Conservation (phyloP, 2,329 filamentous ascomycete genomes). For the Ilyonectria sp. region DNA sequence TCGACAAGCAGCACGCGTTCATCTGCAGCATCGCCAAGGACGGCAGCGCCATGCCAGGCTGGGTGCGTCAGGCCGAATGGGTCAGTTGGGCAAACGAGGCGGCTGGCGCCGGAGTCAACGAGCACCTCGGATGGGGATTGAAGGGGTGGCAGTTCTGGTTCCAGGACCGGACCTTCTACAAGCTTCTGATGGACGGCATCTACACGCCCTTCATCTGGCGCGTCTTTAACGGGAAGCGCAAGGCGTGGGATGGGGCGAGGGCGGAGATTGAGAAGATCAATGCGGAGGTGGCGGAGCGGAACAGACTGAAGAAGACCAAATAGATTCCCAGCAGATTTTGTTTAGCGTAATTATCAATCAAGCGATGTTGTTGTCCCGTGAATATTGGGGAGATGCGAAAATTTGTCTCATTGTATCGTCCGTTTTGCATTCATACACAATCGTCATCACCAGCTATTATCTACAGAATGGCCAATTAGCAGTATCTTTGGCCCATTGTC, state of each 20-base stretch:
- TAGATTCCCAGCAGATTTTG: conserved; percentile 8
- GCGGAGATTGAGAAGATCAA: conserved; percentile 54
- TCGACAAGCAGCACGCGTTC: conserved; percentile 54
- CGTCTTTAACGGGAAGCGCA: conserved; percentile 59
- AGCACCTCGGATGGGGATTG: conserved; percentile 59
- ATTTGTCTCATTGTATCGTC: neutral
- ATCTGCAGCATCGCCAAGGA: conserved; percentile 48
- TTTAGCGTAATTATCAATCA: neutral
- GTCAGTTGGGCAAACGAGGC: conserved; percentile 58
- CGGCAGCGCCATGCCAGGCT: conserved; percentile 45
- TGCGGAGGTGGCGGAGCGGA: conserved; percentile 32
- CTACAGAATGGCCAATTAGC: no score
- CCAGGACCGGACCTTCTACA: conserved; percentile 55
- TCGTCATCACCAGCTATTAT: no score
- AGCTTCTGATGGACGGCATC: conserved; percentile 56
- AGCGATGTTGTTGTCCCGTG: neutral
- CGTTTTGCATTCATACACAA: neutral
- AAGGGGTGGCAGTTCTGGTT: conserved; percentile 60
- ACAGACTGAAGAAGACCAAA: conserved; percentile 32
- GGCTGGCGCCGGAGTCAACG: conserved; percentile 58
- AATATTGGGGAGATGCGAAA: neutral
- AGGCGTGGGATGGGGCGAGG: conserved; percentile 57
- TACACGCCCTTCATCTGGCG: conserved; percentile 59
- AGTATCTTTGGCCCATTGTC: no score
- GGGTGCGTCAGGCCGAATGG: conserved; percentile 54